Evolutionary conservation across 2,329 filamentous ascomycete species (phyloP), one percentile per base, ranked within the genome.

Genomic region (Fusarium siculi): DNA sequence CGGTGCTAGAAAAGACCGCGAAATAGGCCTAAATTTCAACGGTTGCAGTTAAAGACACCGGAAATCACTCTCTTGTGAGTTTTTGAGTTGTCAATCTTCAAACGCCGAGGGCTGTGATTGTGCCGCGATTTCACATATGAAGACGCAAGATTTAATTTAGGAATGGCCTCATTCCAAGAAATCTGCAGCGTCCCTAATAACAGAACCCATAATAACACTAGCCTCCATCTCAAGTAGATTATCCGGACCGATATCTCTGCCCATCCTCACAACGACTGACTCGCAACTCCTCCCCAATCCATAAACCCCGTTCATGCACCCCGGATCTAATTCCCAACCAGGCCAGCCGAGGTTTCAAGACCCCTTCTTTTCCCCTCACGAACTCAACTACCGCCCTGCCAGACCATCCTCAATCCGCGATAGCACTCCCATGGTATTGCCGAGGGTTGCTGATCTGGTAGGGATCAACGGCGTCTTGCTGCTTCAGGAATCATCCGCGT

Each of bases 321-420:
- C 60, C 66, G 60, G 66, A 61, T 66, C 32, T 42, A 34, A 11
- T 53, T 62, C 62, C 68, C 43, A 70, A 49, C 61, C 21, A 14
- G 56, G 61, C n/a, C 69, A 59, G 44, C 68, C 68, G 67, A 70
- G 68, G 67, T 70, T 66, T 62, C n/a, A 46, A 19, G 11, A 47
- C 28, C n/a, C 46, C 34, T 54, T 39, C 55, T 54, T 47, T 21
- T 43, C 44, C 54, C 37, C 55, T 36, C 47, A 53, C 52, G 34
- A 39, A 18, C 32, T 7, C 49, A 72, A 72, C 68, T 72, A 54
- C 69, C 68, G 63, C 57, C 12, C 18, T 56, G 34, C n/a, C 21
- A 47, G 19, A 30, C 34, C 37, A 42, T 44, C 14, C 30, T 42
- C 16, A n/a, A 40, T 32, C 18, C 30, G 44, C n/a, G 7, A 47